Evolutionary conservation across 768 basidiomycete genomes (phyloP).

Genomic region (Psilocybe subaeruginosa): DNA sequence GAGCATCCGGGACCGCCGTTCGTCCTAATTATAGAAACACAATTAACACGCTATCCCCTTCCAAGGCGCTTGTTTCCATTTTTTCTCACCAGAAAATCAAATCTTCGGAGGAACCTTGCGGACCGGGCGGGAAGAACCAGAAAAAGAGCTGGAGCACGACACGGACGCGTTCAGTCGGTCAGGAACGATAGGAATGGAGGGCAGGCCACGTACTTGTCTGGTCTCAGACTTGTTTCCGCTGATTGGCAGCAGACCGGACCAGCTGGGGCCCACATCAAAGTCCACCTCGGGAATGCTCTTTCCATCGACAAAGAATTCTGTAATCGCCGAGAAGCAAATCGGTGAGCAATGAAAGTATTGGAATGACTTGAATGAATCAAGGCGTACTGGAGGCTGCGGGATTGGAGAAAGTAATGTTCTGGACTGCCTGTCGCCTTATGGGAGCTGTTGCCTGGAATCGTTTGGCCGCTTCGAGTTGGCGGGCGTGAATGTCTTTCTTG

Average conservation of each 20-base stretch:
- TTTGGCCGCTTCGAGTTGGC: slow-evolving; percentile 52
- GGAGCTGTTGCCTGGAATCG: slow-evolving; percentile 31
- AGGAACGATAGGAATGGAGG: not conserved
- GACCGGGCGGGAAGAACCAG: slow-evolving; percentile 85
- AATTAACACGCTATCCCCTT: not conserved
- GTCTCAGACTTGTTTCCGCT: slow-evolving; percentile 63
- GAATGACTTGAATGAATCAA: not conserved
- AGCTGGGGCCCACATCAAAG: slow-evolving; percentile 77
- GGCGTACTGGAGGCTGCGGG: slow-evolving; percentile 58
- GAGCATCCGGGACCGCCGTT: slow-evolving; percentile 85
- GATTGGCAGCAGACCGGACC: slow-evolving; percentile 76
- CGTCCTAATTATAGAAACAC: slow-evolving; percentile 48
- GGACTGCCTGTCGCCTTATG: slow-evolving; percentile 27
- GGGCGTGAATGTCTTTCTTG: slow-evolving; percentile 46
- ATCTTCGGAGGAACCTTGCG: slow-evolving; percentile 70
- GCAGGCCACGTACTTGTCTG: slow-evolving; percentile 51
- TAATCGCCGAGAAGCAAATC: not conserved
- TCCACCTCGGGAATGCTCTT: slow-evolving; percentile 65
- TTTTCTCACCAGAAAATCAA: slow-evolving; percentile 68
- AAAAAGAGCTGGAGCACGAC: slow-evolving; percentile 62
- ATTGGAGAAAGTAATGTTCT: slow-evolving; percentile 75
- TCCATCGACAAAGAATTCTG: slow-evolving; percentile 76
- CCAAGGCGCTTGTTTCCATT: too few species aligned
- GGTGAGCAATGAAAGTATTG: not conserved
- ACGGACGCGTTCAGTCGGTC: not conserved